phyloP scores from a whole-genome alignment of 345 rosid species.

The Iberis pinnata region DNA sequence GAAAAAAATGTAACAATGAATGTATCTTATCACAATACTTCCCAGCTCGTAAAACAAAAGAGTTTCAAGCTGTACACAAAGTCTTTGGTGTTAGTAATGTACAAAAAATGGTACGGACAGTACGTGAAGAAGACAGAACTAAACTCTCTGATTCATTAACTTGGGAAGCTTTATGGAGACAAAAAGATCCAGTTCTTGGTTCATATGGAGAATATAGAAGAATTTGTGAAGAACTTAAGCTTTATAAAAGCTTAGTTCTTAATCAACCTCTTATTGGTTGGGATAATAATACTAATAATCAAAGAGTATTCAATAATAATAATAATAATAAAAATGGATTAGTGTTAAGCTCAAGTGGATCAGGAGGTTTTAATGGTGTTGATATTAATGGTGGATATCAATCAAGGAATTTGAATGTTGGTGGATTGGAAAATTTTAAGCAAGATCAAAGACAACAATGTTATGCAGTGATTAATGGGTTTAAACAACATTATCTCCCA shows the following conservation, averaged over 20 bases:
- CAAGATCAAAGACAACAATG: slow-evolving; percentile 32
- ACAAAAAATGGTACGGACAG: slow-evolving; percentile 46
- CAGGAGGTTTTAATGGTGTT: slow-evolving; percentile 14
- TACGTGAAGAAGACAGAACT: slow-evolving; percentile 39
- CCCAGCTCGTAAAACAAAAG: slow-evolving; percentile 28
- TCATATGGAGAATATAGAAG: slow-evolving; percentile 51
- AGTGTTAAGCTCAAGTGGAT: slow-evolving; percentile 16
- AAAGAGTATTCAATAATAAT: slow-evolving; percentile 8
- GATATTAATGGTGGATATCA: slow-evolving; percentile 22
- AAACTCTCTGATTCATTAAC: slow-evolving; percentile 51
- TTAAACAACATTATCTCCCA: slow-evolving; percentile 27
- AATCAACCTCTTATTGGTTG: slow-evolving; percentile 25
- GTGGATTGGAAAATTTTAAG: slow-evolving; percentile 25
- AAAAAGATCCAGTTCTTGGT: slow-evolving; percentile 57
- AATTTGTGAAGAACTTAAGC: slow-evolving; percentile 44
- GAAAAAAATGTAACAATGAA: slow-evolving; percentile 35
- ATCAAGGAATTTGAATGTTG: slow-evolving; percentile 24
- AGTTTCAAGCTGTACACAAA: slow-evolving; percentile 36
- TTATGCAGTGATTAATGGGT: slow-evolving; percentile 29
- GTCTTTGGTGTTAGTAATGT: slow-evolving; percentile 36
- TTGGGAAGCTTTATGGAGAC: slow-evolving; percentile 77
- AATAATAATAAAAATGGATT: slow-evolving; percentile 24
- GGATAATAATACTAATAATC: slow-evolving; percentile 17
- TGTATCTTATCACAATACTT: slow-evolving; percentile 31
- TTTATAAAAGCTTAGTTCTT: slow-evolving; percentile 32